Evolutionary conservation across 257 asterid species (phyloP), one percentile per base, ranked within the genome.

Genomic region (Fraxinus pennsylvanica): DNA sequence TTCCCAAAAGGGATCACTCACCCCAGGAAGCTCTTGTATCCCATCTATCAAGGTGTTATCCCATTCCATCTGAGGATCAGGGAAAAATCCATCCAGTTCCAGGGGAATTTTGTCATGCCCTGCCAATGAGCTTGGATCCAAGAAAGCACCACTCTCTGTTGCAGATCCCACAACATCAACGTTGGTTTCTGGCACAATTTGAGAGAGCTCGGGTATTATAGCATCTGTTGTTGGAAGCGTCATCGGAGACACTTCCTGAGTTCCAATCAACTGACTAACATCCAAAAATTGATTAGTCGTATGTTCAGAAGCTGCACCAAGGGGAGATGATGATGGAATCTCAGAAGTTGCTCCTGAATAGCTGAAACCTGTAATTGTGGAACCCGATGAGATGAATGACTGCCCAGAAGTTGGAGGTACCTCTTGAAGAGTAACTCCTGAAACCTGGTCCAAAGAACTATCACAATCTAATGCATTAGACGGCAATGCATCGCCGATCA

Each of bases 1-100:
- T 14, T 93, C 99, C 98, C 97, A 96, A 76, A 93, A 96, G 30
- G 96, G 92, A 79, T 92, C 96, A 25, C 81, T 76, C 33, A 91
- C 84, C 52, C 84, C 91, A 57, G 96, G 97, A 85, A 92, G 96
- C 50, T 88, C 97, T 63, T 84, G 88, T 50, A 90, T 82, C 50
- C 85, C 92, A 66, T 90, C 96, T 72, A 91, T 78, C 80, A 90
- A 81, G 54, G 77, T 68, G 71, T 57, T 75, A 12, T 88, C 94
- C 99, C 98, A 95, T 36, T 90, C 97, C 33, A 90, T 73, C 22
- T 75, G 70, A 1, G 88, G 75, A 74, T 82, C 85, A 0, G 93
- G 86, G 39, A 91, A 81, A 79, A 89, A 82, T 35, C 87, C 87
- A 72, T 76, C 90, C 6, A 88, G 82, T 30, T 89, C 95, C 50